Conservation (phyloP, 768 basidiomycete species). For the Trametes sanguinea region DNA sequence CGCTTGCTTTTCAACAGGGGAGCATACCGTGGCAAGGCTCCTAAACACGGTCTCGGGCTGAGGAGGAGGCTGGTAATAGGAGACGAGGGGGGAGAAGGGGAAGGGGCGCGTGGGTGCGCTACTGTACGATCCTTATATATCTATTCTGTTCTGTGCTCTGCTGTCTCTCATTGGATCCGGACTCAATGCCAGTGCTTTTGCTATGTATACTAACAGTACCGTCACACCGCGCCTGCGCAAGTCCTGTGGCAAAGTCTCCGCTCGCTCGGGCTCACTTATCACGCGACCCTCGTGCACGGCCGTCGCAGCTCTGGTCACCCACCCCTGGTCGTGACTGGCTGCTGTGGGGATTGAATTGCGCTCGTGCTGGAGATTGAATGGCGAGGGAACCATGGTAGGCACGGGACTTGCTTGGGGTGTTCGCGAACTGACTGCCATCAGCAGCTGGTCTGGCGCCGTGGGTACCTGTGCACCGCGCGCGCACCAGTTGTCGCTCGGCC, state of each 20-base stretch:
- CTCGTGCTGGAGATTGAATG: not conserved
- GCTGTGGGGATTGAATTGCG: no score
- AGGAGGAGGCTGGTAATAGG: not conserved
- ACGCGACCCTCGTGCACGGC: not conserved
- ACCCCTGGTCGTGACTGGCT: not conserved
- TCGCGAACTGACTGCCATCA: conserved; percentile 1
- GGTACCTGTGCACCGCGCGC: not conserved
- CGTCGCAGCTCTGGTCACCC: not conserved
- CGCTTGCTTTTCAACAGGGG: no score
- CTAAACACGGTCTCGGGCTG: not conserved
- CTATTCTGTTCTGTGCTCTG: not conserved
- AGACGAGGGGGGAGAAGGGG: not conserved
- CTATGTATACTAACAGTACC: not conserved
- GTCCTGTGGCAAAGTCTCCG: not conserved
- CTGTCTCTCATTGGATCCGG: not conserved
- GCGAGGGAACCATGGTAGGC: not conserved
- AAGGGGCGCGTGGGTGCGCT: conserved; percentile 3
- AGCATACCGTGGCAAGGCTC: not conserved
- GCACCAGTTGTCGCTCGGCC: no score
- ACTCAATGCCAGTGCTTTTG: not conserved
- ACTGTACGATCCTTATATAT: conserved; percentile 11
- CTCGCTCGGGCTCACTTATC: not conserved
- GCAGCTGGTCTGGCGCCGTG: conserved; percentile 4
- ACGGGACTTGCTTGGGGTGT: not conserved
- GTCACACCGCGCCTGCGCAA: not conserved